Base-by-base conservation (phyloP, 1,139 yeast genomes). In the Nakaseomyces sp. region DNA sequence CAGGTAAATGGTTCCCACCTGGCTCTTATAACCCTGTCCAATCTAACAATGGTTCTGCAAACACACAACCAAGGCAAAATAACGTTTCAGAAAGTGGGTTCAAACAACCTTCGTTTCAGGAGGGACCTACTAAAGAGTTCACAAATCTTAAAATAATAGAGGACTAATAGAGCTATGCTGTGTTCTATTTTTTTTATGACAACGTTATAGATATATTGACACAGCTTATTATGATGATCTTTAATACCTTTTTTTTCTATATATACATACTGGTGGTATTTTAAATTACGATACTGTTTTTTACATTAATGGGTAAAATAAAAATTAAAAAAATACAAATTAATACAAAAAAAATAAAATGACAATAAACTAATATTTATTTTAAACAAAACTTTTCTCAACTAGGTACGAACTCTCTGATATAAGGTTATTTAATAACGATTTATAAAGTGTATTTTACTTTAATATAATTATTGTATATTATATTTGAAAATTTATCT, bases 1-100 rank as follows among this genome's bases (percentile, higher is more conserved):
- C 57, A 15, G 75, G 73, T 1, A 59, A 57, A 29, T 73, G 78
- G 77, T 59, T 58, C 40, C 77, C 77, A 15, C 76, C 76, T 2
- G 71, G 71, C 6, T 54, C 65, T 17, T 32, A 18, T 19, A 32
- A 17, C 4, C 22, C 36, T 10, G 15, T 32, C 4, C 22, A 32
- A 12, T 10, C 36, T 7, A 32, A 19, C 24, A 32, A 18, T 24
- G 22, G 22, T 5, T 29, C 32, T 15, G 6, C 32, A 6, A 19
- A 19, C 9, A 32, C 24, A 12, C 36, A 32, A 32, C 36, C 36
- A 9, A 32, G 36, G 18, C 36, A 32, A 18, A 19, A 18, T 7
- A 10, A 19, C 12, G 24, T 18, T 12, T 5, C 5, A 5, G 17
- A 20, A 22, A 33, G 13, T 6, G 37, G 19, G 15, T 13, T 29